Evolutionary conservation across 129 eudicot species (phyloP).

Genomic region (Escallonia herrerae): DNA sequence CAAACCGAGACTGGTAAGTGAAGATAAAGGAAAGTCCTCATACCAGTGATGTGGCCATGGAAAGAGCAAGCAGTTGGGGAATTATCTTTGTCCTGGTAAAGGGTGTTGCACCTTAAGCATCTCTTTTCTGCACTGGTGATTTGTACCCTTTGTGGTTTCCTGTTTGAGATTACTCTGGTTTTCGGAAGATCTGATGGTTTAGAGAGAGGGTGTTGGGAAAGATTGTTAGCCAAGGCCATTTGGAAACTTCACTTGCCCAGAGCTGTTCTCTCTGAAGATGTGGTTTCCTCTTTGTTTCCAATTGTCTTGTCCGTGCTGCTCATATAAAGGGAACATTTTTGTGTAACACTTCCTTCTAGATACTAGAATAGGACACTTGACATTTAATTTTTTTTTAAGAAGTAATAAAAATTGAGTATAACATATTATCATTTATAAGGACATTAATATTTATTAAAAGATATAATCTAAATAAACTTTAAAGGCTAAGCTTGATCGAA

Average conservation of each 20-base stretch:
- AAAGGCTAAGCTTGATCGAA: no score
- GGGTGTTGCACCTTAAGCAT: slow-evolving; percentile 69
- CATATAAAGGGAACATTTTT: no score
- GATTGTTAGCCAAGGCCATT: slow-evolving; percentile 22
- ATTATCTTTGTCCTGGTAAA: slow-evolving; percentile 41
- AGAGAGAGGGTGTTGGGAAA: slow-evolving; percentile 12
- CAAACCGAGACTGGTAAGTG: neutral
- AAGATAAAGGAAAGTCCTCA: neutral
- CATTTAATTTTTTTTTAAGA: no score
- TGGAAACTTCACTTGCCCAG: neutral
- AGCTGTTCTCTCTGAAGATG: no score
- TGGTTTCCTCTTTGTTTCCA: no score
- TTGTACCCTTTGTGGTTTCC: slow-evolving; percentile 23
- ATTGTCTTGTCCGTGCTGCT: no score
- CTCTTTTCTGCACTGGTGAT: slow-evolving; percentile 25
- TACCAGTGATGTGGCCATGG: slow-evolving; percentile 75
- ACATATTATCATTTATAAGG: no score
- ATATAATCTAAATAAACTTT: no score
- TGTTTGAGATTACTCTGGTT: slow-evolving; percentile 12
- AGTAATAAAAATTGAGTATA: no score
- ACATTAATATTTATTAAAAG: no score
- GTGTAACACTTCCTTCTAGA: no score
- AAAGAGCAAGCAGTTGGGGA: slow-evolving; percentile 71
- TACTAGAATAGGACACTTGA: no score
- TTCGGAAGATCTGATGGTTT: slow-evolving; percentile 18